Conservation (phyloP, 805 yeast species). For the Wickerhamomyces subpelliculosus region DNA sequence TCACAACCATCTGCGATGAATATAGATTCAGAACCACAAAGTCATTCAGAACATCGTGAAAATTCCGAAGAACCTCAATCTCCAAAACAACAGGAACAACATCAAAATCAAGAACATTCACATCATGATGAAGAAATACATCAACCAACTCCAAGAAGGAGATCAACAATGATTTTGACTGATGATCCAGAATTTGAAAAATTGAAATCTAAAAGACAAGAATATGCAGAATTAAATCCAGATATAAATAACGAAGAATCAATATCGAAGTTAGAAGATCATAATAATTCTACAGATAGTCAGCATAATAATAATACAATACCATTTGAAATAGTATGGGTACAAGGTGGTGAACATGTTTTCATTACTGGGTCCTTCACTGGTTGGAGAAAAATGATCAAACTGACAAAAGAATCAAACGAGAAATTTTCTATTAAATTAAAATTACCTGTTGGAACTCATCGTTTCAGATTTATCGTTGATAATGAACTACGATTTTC, state of each 20-base stretch:
- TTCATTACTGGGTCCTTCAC: constrained; percentile 97
- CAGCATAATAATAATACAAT: constrained; percentile 8
- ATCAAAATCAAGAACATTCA: constrained; percentile 1
- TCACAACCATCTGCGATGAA: constrained; percentile 21
- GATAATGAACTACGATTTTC: constrained; percentile 89
- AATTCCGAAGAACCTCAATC: constrained; percentile 1
- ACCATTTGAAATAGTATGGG: constrained; percentile 79
- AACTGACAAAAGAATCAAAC: constrained; percentile 51
- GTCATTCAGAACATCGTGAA: not conserved
- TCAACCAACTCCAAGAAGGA: constrained; percentile 36
- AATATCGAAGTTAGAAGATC: constrained; percentile 3
- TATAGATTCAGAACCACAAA: constrained; percentile 14
- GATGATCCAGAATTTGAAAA: constrained; percentile 58
- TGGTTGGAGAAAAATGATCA: constrained; percentile 98
- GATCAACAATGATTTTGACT: constrained; percentile 64
- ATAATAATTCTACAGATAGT: constrained; percentile 6
- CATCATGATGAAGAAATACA: not conserved
- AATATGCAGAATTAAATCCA: constrained; percentile 16
- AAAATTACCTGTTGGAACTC: constrained; percentile 85
- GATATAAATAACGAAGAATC: constrained; percentile 6
- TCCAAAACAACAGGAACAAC: not conserved
- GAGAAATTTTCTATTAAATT: constrained; percentile 59
- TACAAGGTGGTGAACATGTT: constrained; percentile 92
- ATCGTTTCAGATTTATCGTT: constrained; percentile 86
- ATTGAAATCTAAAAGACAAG: constrained; percentile 31